A percentile compares a stretch with the other conserved stretches of the same genome.
phyloP scores from a whole-genome alignment of 192 early-diverging fungal species.

The Coemansia sp. region DNA sequence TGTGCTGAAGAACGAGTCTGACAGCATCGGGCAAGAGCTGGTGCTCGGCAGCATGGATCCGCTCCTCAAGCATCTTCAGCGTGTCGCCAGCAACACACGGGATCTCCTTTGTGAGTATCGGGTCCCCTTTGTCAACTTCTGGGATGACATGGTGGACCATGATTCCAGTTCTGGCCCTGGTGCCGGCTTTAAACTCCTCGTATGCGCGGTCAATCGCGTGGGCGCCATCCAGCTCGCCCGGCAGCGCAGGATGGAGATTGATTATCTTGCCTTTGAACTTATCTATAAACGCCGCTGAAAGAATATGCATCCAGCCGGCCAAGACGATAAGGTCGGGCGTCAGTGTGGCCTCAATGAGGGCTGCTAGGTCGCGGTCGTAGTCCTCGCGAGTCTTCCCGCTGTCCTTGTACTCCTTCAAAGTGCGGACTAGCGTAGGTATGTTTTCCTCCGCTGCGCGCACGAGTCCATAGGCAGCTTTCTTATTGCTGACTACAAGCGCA shows the following conservation, averaged over 20 bases:
- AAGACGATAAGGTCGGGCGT: constrained; percentile 85
- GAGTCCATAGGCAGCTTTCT: constrained; percentile 82
- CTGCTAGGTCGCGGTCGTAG: constrained; percentile 85
- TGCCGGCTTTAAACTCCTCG: constrained; percentile 77
- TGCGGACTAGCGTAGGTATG: constrained; percentile 80
- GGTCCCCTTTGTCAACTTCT: constrained; percentile 93
- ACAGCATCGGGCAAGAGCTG: constrained; percentile 80
- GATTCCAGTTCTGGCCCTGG: constrained; percentile 71
- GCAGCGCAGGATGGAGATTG: constrained; percentile 96
- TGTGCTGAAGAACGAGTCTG: constrained; percentile 21
- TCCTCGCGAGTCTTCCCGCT: constrained; percentile 78
- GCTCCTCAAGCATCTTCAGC: constrained; percentile 75
- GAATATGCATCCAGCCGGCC: constrained; percentile 99
- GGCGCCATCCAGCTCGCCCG: constrained; percentile 96
- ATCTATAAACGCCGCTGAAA: constrained; percentile 80
- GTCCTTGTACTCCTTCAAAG: constrained; percentile 85
- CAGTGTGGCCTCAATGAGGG: constrained; percentile 56
- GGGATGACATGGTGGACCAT: constrained; percentile 97
- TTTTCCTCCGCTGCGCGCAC: constrained; percentile 73
- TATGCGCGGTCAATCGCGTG: constrained; percentile 93
- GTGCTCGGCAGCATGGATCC: constrained; percentile 93
- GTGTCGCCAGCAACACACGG: constrained; percentile 78
- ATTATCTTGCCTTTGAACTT: constrained; percentile 73
- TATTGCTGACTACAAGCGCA: constrained; percentile 87
- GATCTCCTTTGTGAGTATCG: constrained; percentile 73